phyloP scores from a whole-genome alignment of 2,329 filamentous ascomycete species.

The Calonectria pteridis region DNA sequence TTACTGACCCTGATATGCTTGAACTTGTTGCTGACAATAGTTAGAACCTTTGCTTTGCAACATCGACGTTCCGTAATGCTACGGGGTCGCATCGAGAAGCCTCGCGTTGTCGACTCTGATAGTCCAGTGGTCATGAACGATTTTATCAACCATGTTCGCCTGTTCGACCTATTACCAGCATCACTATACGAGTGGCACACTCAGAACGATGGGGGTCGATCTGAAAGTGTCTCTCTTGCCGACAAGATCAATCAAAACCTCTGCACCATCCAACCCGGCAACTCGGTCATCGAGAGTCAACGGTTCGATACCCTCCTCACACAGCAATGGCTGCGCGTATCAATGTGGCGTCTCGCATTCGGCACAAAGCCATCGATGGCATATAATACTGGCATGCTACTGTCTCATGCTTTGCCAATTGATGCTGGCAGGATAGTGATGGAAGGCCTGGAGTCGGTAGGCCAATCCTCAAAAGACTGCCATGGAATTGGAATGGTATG shows the following conservation, averaged over 20 bases:
- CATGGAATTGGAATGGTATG: constrained; percentile 50
- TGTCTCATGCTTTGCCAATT: constrained; percentile 42
- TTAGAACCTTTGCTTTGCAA: constrained; percentile 48
- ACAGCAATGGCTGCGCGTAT: constrained; percentile 49
- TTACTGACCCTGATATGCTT: accelerated
- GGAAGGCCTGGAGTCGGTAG: constrained; percentile 41
- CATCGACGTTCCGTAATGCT: constrained; percentile 47
- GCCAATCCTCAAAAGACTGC: constrained; percentile 46
- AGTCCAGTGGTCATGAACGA: constrained; percentile 50
- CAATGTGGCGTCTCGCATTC: constrained; percentile 49
- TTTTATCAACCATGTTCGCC: constrained; percentile 48
- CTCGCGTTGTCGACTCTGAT: constrained; percentile 47
- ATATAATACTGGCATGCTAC: constrained; percentile 31
- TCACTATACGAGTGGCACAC: constrained; percentile 49
- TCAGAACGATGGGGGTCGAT: constrained; percentile 32
- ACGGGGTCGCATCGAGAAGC: constrained; percentile 46
- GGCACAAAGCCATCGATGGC: constrained; percentile 42
- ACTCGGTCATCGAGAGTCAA: constrained; percentile 48
- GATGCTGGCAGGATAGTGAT: constrained; percentile 49
- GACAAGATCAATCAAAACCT: constrained; percentile 45
- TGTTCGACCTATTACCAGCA: constrained; percentile 47
- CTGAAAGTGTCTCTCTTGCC: constrained; percentile 39
- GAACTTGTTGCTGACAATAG: neutral
- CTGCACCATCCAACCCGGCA: constrained; percentile 41
- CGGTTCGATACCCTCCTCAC: constrained; percentile 50